Percentiles rank a stretch among this genome's conserved stretches.
Evolutionary conservation across 2,329 filamentous ascomycete species (phyloP).

Genomic region (Metarhizium anisopliae): DNA sequence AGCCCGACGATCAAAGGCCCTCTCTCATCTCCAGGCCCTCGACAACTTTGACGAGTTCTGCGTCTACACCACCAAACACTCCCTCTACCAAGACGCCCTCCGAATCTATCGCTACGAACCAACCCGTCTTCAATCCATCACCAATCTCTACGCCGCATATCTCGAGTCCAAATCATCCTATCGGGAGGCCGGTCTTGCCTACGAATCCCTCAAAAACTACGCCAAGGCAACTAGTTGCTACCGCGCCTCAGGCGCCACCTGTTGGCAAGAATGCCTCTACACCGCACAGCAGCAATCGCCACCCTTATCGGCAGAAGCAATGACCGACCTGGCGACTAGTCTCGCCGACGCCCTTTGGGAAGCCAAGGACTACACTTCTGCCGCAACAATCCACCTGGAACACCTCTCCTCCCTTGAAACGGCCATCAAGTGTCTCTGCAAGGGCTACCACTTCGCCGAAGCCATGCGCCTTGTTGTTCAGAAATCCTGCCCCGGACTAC

Average conservation of each 20-base stretch:
- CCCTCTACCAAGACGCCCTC: constrained; percentile 69
- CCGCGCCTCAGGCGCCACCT: constrained; percentile 61
- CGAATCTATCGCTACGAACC: constrained; percentile 76
- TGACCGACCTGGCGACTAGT: constrained; percentile 59
- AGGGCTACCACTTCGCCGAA: constrained; percentile 77
- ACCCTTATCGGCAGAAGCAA: constrained; percentile 48
- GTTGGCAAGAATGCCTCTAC: constrained; percentile 88
- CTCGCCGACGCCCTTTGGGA: constrained; percentile 76
- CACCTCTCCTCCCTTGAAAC: constrained; percentile 65
- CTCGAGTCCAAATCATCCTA: constrained; percentile 68
- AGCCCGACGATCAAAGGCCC: constrained; percentile 64
- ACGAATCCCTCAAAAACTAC: constrained; percentile 76
- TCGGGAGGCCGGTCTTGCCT: constrained; percentile 81
- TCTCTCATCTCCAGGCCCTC: constrained; percentile 65
- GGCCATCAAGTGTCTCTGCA: constrained; percentile 73
- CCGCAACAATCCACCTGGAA: constrained; percentile 72
- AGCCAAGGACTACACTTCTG: constrained; percentile 72
- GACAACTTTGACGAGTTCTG: constrained; percentile 70
- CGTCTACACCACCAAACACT: constrained; percentile 68
- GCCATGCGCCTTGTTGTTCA: constrained; percentile 71
- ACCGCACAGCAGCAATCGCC: constrained; percentile 59
- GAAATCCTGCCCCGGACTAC: constrained; percentile 49
- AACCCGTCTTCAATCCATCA: constrained; percentile 57
- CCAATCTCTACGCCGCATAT: constrained; percentile 68
- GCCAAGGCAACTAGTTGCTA: constrained; percentile 72